Evolutionary conservation across 306 rosid genomes (phyloP).

Genomic region (Carpinus viminea): DNA sequence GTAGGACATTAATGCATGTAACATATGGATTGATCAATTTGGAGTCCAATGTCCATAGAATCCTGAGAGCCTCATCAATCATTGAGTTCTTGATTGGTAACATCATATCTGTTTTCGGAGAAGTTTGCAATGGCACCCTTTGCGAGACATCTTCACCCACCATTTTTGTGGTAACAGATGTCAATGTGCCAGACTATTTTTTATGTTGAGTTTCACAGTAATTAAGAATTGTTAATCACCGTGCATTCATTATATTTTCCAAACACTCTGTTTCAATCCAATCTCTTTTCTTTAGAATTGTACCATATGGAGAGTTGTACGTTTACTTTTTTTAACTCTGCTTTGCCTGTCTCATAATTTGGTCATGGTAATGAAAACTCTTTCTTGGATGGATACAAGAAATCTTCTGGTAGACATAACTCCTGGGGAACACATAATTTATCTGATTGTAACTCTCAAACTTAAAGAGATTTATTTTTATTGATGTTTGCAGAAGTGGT

Average conservation of each 20-base stretch:
- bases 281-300: background rate
- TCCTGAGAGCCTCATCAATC: background rate
- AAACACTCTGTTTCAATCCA: background rate
- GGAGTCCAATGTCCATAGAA: background rate
- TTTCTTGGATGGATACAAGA: background rate
- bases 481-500: slow-evolving; percentile 72
- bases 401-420: background rate
- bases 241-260: background rate
- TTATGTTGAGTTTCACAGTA: background rate
- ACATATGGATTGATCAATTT: background rate
- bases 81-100: background rate
- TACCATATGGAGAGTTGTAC: background rate
- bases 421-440: background rate
- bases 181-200: background rate
- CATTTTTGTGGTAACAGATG: background rate
- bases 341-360: no score
- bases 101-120: background rate
- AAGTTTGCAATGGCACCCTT: background rate
- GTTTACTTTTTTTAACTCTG: no score
- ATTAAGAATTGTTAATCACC: background rate
- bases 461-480: background rate
- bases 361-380: background rate
- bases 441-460: slow-evolving; percentile 15
- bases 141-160: background rate
- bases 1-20: background rate